These are phyloP conservation scores for Symbiodinium natans DNA, from an alignment of 73 alveolate species.

Conservation along the genomic window DNA sequence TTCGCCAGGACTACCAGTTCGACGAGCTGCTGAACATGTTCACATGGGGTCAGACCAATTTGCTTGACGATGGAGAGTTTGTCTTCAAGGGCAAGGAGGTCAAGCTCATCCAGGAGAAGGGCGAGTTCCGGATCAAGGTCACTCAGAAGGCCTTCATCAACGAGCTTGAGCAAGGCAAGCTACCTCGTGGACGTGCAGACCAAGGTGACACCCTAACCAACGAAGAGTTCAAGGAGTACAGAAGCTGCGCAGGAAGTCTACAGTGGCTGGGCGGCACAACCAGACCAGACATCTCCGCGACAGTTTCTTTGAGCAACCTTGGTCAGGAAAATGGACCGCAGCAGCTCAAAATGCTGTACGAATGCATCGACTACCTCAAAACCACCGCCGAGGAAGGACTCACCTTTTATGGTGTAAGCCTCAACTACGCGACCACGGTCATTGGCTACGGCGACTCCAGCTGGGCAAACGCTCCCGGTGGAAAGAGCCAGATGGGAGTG, in stretches of 20 bases:
- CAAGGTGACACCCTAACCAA: neutral
- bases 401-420: neutral
- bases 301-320: neutral
- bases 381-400: neutral
- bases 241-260: neutral
- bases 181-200: neutral
- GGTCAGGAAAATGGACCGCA: neutral
- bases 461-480: conserved; percentile 24
- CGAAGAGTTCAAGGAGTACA: neutral
- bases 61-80: neutral
- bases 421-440: neutral
- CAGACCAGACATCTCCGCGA: conserved; percentile 1
- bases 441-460: conserved; percentile 7
- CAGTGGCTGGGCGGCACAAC: conserved; percentile 15
- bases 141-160: conserved; percentile 21
- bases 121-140: neutral
- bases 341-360: neutral
- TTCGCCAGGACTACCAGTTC: neutral
- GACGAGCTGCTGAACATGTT: neutral
- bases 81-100: neutral
- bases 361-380: conserved; percentile 10
- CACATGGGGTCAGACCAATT: neutral
- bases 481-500: conserved; percentile 16
- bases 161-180: neutral
- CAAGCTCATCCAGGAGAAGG: neutral